phyloP scores from a whole-genome alignment of 768 basidiomycete species.

The Leccinum variicolor region DNA sequence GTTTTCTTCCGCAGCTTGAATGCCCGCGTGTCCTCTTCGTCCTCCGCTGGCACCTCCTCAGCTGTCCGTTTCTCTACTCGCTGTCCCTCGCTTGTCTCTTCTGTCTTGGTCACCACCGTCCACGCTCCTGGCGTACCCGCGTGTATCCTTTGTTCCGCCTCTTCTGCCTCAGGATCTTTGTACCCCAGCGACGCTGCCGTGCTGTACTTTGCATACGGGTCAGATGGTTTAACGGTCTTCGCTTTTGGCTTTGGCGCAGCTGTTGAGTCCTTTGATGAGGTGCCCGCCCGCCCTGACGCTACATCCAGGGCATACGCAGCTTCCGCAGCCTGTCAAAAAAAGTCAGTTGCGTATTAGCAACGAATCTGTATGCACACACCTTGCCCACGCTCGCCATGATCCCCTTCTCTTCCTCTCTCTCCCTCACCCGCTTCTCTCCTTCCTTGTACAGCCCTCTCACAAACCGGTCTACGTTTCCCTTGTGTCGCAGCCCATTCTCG shows the following conservation, averaged over 20 bases:
- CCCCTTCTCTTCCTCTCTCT: conserved; percentile 78
- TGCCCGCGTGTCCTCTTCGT: conserved; percentile 43
- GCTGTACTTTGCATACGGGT: conserved; percentile 81
- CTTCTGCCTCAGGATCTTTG: conserved; percentile 73
- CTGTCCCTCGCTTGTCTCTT: neutral
- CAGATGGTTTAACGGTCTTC: conserved; percentile 52
- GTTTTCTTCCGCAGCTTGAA: conserved; percentile 73
- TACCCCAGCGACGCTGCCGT: conserved; percentile 84
- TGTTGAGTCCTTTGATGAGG: conserved; percentile 14
- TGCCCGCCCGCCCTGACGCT: conserved; percentile 54
- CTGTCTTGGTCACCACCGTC: conserved; percentile 50
- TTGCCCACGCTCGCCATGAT: conserved; percentile 86
- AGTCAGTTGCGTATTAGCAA: neutral
- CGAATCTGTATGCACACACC: conserved; percentile 36
- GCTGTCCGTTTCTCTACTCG: conserved; percentile 35
- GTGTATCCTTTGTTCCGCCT: conserved; percentile 53
- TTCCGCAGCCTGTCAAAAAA: conserved; percentile 58
- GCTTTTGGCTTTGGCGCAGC: conserved; percentile 31
- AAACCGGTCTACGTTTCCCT: conserved; percentile 91
- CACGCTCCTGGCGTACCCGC: conserved; percentile 79
- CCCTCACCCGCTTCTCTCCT: conserved; percentile 84
- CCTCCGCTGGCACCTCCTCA: conserved; percentile 42
- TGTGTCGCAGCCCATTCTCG: conserved; percentile 90
- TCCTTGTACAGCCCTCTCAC: conserved; percentile 91
- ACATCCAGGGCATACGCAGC: conserved; percentile 79